Base-by-base conservation (phyloP, 2,329 filamentous ascomycete species). In the Colletotrichum trifolii region DNA sequence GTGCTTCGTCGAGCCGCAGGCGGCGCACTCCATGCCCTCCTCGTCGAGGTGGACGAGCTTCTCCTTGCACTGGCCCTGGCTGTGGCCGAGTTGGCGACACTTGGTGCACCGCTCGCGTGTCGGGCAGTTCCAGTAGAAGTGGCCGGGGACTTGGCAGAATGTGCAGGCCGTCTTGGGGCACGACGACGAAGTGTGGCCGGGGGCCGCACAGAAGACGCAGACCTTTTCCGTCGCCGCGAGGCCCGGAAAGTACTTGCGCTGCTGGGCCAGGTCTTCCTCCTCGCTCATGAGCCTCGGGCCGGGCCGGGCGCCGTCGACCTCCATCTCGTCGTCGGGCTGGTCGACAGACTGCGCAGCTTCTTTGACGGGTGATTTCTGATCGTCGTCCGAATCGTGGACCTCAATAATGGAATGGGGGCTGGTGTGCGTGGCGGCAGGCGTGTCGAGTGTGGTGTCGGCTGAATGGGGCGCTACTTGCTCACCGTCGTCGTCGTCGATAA, bases 71-170 rank as follows among this genome's bases (percentile, higher is more conserved):
- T 76, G 69, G 1, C 74, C 69, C 15, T 77, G 75, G 54, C 71
- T 69, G 71, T 93, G 91, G 9, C 90, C 90, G 47, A 85, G 78
- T 73, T 89, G 85, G 52, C 81, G 83, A 74, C 91, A 93, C 71
- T 87, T 88, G 53, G 70, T 72, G 72, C 87, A 90, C 66, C 85
- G 81, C 39, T 75, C 74, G 39, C 78, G 80, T 6, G 75, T 77
- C 10, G 86, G 84, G 68, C 88, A 90, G 58, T 75, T 77, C 68
- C 81, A 81, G 6, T 79, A 76, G 57, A 79, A 79, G 72, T 90
- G 87, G 2, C 75, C 75, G 11, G 69, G 64, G 56, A 75, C 77
- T 33, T 75, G 73, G 71, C 85, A 89, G 60, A 82, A 82, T 7
- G 74, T 78, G 72, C 87, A 89, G 3, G 66, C 72, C 25, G 78